These are phyloP conservation scores for Paramecium caudatum DNA, from an alignment of 73 alveolate species.

Conservation along the genomic window DNA sequence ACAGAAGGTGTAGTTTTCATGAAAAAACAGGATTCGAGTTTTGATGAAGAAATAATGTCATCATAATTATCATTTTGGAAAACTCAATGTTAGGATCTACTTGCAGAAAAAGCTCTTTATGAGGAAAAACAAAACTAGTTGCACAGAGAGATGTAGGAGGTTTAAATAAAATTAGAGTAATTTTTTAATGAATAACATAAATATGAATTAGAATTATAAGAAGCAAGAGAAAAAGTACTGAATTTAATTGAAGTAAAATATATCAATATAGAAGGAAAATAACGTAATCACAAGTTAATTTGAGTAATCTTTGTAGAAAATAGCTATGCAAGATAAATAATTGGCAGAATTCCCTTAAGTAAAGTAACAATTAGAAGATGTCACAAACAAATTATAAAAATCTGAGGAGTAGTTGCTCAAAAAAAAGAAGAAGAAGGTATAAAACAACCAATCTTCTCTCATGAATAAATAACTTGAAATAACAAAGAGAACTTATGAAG, in stretches of 20 bases:
- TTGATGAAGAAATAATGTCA: conserved; percentile 31
- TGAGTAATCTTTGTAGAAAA: conserved; percentile 29
- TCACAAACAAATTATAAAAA: background rate
- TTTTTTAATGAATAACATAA: conserved; percentile 17
- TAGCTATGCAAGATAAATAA: background rate
- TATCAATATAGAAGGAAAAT: background rate
- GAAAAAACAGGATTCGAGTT: conserved; percentile 13
- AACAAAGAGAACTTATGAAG: conserved; percentile 31
- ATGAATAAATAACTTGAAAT: conserved; percentile 44
- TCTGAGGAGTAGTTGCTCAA: background rate
- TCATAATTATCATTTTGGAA: conserved; percentile 47
- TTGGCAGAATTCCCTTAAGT: background rate
- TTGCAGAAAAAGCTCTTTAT: background rate
- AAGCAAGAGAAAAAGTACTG: conserved; percentile 35
- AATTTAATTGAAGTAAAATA: conserved; percentile 39
- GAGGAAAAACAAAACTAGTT: background rate
- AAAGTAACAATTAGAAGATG: background rate
- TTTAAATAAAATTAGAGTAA: conserved; percentile 19
- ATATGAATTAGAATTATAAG: conserved; percentile 49
- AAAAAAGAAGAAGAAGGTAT: conserved; percentile 24
- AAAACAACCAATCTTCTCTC: background rate
- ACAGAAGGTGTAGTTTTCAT: background rate
- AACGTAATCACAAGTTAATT: conserved; percentile 20
- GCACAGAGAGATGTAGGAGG: conserved; percentile 4
- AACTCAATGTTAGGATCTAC: conserved; percentile 5